Evolutionary conservation across 2,329 filamentous ascomycete species (phyloP).

Genomic region (Colletotrichum sansevieriae): DNA sequence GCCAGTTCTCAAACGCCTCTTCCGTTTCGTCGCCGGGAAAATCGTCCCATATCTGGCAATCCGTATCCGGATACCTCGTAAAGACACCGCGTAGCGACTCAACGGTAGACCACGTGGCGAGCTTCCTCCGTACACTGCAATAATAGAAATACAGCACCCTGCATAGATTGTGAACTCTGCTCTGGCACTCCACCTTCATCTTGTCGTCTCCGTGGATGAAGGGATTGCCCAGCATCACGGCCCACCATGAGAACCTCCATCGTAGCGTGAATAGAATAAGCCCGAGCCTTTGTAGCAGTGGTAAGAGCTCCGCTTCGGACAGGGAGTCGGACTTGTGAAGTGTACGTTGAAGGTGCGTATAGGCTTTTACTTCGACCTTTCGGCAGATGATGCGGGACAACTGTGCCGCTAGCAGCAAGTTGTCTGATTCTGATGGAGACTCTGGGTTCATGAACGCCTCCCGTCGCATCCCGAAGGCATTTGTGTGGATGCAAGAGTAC

Average conservation of each 20-base stretch:
- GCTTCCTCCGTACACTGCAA: slow-evolving; percentile 56
- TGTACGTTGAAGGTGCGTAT: slow-evolving; percentile 55
- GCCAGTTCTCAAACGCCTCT: slow-evolving; percentile 56
- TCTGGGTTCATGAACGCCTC: slow-evolving; percentile 53
- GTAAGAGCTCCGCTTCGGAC: slow-evolving; percentile 48
- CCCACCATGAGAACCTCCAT: slow-evolving; percentile 60
- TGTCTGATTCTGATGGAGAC: slow-evolving; percentile 50
- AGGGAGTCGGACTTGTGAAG: slow-evolving; percentile 27
- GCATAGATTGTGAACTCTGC: slow-evolving; percentile 56
- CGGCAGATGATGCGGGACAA: slow-evolving; percentile 59
- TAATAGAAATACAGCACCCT: slow-evolving; percentile 61
- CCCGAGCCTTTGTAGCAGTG: slow-evolving; percentile 31
- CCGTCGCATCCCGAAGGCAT: slow-evolving; percentile 39
- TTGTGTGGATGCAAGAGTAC: slow-evolving; percentile 53
- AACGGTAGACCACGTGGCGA: slow-evolving; percentile 53
- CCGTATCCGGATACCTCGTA: slow-evolving; percentile 56
- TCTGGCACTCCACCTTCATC: slow-evolving; percentile 52
- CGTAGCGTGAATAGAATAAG: slow-evolving; percentile 53
- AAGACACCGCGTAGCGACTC: slow-evolving; percentile 53
- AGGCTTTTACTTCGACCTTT: slow-evolving; percentile 60
- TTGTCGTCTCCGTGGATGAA: slow-evolving; percentile 48
- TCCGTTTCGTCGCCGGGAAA: slow-evolving; percentile 55
- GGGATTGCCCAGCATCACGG: slow-evolving; percentile 51
- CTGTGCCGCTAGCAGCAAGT: slow-evolving; percentile 57
- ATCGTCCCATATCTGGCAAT: slow-evolving; percentile 55